phyloP scores from a whole-genome alignment of 2,329 filamentous ascomycete genomes.

The Neospermospora avenae region DNA sequence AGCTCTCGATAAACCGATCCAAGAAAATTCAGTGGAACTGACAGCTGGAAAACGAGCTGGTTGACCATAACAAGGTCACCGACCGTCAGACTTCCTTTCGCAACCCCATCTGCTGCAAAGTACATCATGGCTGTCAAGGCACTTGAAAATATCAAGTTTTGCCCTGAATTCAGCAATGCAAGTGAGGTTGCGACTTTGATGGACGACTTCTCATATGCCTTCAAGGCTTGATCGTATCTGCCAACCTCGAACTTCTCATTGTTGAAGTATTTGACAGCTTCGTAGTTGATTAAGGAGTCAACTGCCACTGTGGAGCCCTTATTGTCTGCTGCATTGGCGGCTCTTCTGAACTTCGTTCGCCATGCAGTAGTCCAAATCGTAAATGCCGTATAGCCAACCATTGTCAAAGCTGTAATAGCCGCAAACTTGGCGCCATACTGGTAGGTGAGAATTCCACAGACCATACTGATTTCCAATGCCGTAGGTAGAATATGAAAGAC shows the following conservation, averaged over 20 bases:
- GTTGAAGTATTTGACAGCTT: constrained; percentile 99
- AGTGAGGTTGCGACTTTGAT: constrained; percentile 97
- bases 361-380: constrained; percentile 95
- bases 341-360: constrained; percentile 93
- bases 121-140: constrained; percentile 98
- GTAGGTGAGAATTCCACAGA: constrained; percentile 94
- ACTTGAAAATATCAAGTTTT: constrained; percentile 95
- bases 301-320: constrained; percentile 92
- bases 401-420: constrained; percentile 82
- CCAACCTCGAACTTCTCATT: constrained; percentile 94
- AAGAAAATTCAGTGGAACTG: constrained; percentile 93
- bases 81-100: constrained; percentile 75
- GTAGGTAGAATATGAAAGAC: constrained; percentile 96
- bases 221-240: constrained; percentile 83
- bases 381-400: constrained; percentile 93
- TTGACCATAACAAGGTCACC: constrained; percentile 99
- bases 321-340: constrained; percentile 95
- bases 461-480: constrained; percentile 87
- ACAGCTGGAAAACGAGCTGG: constrained; percentile 96
- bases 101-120: constrained; percentile 85
- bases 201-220: constrained; percentile 85
- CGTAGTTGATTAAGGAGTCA: constrained; percentile 97
- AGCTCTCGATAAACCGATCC: constrained; percentile 98
- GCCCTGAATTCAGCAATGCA: constrained; percentile 87
- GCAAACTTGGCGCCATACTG: constrained; percentile 93